Conservation (phyloP, 768 basidiomycete genomes). For the Pisolithus tinctorius region DNA sequence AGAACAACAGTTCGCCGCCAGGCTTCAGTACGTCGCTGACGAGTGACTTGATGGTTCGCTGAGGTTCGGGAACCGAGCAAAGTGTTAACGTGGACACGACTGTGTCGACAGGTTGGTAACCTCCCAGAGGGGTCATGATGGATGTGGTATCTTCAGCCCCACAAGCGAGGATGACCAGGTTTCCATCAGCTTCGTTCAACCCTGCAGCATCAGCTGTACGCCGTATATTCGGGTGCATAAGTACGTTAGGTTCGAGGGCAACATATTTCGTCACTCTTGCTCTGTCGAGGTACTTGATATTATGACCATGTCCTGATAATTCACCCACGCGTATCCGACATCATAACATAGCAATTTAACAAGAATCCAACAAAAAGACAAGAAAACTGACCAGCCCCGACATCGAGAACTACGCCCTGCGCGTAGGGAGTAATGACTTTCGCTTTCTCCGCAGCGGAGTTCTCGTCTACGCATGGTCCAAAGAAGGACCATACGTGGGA, state of each 20-base stretch:
- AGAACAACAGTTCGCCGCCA: constrained; percentile 59
- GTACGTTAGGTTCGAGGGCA: constrained; percentile 63
- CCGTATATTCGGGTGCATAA: constrained; percentile 57
- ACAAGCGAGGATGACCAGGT: constrained; percentile 51
- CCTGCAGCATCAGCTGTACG: constrained; percentile 42
- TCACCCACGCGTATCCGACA: neutral
- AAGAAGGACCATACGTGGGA: constrained; percentile 48
- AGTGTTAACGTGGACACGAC: constrained; percentile 60
- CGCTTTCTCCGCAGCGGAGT: too few relatives aligned
- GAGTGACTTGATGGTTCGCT: constrained; percentile 40
- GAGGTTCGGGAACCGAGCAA: constrained; percentile 56
- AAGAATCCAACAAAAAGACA: too few relatives aligned
- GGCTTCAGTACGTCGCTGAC: constrained; percentile 50
- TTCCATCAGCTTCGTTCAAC: constrained; percentile 45
- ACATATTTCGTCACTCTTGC: constrained; percentile 54
- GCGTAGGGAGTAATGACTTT: constrained; percentile 32
- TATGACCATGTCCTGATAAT: constrained; percentile 47
- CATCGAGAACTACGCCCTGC: constrained; percentile 54
- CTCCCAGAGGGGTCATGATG: constrained; percentile 39
- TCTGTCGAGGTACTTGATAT: constrained; percentile 51
- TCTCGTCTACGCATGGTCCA: constrained; percentile 38
- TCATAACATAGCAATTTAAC: neutral
- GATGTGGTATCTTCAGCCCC: constrained; percentile 52
- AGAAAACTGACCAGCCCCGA: constrained; percentile 51
- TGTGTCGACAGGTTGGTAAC: constrained; percentile 41